Evolutionary conservation across 176 grass and related monocot genomes (phyloP), one percentile per base, ranked within the genome.

Genomic region (Carex kokanica): DNA sequence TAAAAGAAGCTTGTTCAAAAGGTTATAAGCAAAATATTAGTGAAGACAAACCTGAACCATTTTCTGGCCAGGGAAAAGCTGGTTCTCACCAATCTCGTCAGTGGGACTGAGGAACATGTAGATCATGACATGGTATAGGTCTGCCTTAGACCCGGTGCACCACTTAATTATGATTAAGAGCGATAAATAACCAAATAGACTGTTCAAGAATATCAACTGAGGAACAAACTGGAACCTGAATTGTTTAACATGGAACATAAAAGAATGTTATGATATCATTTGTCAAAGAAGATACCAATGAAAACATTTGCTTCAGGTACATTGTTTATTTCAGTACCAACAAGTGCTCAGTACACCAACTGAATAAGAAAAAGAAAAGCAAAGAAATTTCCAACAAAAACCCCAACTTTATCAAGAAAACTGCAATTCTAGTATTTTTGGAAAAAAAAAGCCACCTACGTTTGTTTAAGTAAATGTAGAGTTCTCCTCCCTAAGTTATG

Each of bases 101-200:
- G 89, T 92, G 85, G 96, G 93, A 83, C 91, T 92, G 23, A 99
- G 91, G 81, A 99, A 99, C 97, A 99, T 99, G 69, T 96, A 96
- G 73, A 99, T 99, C 97, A 99, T 99, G 77, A 93, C 90, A 74
- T 95, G 96, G 86, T 99, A 99, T 21, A 99, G 74, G 81, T 95
- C 91, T 62, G 91, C 89, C 75, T 78, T 91, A 69, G 96, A 95
- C n/a, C 96, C 91, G 7, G 93, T 99, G 88, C 91, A 92, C 96
- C 96, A 95, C 86, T 99, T 99, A 20, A 99, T 64, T 70, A 95
- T 86, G 78, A 99, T 93, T 11, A 99, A 93, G 51, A 95, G 40
- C 7, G 96, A 91, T 49, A 99, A 87, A 66, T 99, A 99, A 84
- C 96, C 91, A 88, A 99, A 99, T 73, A 99, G 73, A 80, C 91